Evolutionary conservation across 495 filamentous ascomycete genomes (phyloP).

Genomic region (Recurvomyces mirabilis): DNA sequence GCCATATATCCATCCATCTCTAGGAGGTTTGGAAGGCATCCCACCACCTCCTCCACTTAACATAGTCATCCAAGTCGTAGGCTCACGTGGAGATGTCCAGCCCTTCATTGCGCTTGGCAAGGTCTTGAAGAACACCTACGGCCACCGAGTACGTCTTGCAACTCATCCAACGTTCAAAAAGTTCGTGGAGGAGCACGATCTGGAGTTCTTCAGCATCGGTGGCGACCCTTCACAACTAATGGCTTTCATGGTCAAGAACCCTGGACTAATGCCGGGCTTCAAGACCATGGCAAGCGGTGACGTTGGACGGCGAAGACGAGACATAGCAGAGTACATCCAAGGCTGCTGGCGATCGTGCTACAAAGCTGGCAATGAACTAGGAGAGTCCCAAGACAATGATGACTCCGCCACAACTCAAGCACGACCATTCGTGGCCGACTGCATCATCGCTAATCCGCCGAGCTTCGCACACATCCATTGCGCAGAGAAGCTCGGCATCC

Average conservation of each 20-base stretch:
- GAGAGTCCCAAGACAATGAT: slow-evolving; percentile 30
- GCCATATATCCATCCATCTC: background rate
- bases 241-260: slow-evolving; percentile 82
- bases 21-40: background rate
- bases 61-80: slow-evolving; percentile 71
- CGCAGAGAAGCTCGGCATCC: slow-evolving; percentile 69
- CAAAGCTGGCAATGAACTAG: slow-evolving; percentile 49
- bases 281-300: slow-evolving; percentile 57
- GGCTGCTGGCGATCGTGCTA: slow-evolving; percentile 72
- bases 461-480: slow-evolving; percentile 73
- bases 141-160: slow-evolving; percentile 67
- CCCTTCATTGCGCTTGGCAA: slow-evolving; percentile 61
- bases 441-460: slow-evolving; percentile 76
- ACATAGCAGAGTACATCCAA: slow-evolving; percentile 59
- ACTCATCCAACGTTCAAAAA: slow-evolving; percentile 62
- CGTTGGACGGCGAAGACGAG: slow-evolving; percentile 50
- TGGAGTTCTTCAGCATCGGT: slow-evolving; percentile 73
- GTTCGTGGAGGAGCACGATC: slow-evolving; percentile 54
- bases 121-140: slow-evolving; percentile 47
- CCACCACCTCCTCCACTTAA: slow-evolving; percentile 37
- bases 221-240: slow-evolving; percentile 72
- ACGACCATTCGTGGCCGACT: slow-evolving; percentile 64
- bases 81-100: slow-evolving; percentile 68
- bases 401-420: slow-evolving; percentile 28
- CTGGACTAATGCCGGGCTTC: slow-evolving; percentile 63